Base-by-base conservation (phyloP, 2,329 filamentous ascomycete species). In the Penicillium sp. region DNA sequence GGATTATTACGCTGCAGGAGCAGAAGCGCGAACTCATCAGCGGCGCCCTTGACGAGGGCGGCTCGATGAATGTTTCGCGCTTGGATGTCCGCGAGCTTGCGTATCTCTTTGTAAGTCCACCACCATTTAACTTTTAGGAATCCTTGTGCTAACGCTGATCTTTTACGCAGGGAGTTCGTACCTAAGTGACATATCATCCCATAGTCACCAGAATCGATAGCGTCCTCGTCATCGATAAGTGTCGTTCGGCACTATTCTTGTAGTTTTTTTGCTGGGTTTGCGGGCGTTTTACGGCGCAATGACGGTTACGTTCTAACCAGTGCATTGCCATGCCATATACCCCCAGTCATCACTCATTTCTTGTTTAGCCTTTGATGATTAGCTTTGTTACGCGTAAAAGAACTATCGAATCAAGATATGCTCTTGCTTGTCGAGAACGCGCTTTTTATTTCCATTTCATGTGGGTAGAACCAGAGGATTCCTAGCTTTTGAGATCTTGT, bases 1-100 rank as follows among this genome's bases (percentile, higher is more conserved):
- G 92, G 7, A 96, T 97, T 63, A 80, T 94, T 35, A 82, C 82
- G 25, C 78, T 96, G 15, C 92, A 96, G 72, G 85, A 93, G 54
- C 82, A 86, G 73, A 97, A 96, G 79, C 85, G 89, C 22, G 82
- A 85, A 45, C 79, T 96, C 39, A 91, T 96, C 39, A 88, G 91
- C 61, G 84, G 86, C 10, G 93, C 92, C 1, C 82, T 97, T 22
- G 90, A 95, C 68, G 91, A 96, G 75, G 84, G 85, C 28, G 89
- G 87, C 41, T 84, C 84, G 37, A 84, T 85, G 69, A 85, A 82
- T 60, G 81, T 96, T 54, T 86, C 86, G 7, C 82, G 90, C 42
- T 81, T 96, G 12, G 85, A 83, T 55, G 78, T 83, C 1, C 79
- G 80, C 37, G 90, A 96, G 67, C 81, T 96, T 48, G 85, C 83